A percentile compares a stretch with the other conserved stretches of the same genome.
Evolutionary conservation across 345 rosid genomes (phyloP).

Genomic region (Firmiana major): DNA sequence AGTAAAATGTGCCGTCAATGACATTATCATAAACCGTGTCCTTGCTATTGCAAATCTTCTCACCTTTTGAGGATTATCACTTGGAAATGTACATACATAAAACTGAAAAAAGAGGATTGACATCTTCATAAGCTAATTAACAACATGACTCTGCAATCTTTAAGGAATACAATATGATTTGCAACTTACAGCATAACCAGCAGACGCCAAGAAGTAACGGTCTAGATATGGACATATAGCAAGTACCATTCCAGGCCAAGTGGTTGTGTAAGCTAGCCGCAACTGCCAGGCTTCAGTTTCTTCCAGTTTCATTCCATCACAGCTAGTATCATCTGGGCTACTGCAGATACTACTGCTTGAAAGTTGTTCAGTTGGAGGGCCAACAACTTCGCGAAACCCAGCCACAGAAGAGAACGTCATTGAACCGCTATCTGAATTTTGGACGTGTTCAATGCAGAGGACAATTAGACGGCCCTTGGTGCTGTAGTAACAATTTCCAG

Average conservation of each 20-base stretch:
- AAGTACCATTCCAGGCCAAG: constrained; percentile 85
- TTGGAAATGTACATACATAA: constrained; percentile 73
- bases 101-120: constrained; percentile 50
- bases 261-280: constrained; percentile 45
- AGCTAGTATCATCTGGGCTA: constrained; percentile 77
- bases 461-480: constrained; percentile 87
- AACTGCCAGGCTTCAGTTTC: constrained; percentile 85
- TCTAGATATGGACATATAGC: constrained; percentile 94
- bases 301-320: constrained; percentile 76
- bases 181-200: constrained; percentile 90
- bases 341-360: constrained; percentile 82
- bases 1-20: constrained; percentile 67
- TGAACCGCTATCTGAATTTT: constrained; percentile 74
- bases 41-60: constrained; percentile 70
- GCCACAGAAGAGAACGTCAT: constrained; percentile 61
- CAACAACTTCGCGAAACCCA: constrained; percentile 67
- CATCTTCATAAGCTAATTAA: constrained; percentile 23
- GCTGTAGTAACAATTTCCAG: constrained; percentile 39
- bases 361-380: constrained; percentile 64
- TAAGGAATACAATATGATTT: constrained; percentile 15
- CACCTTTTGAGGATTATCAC: constrained; percentile 67
- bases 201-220: constrained; percentile 85
- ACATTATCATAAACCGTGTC: constrained; percentile 87
- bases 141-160: neutral
- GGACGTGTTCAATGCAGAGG: constrained; percentile 64